Conservation (phyloP, 805 yeast species). For the Ascoidea rubescens region DNA sequence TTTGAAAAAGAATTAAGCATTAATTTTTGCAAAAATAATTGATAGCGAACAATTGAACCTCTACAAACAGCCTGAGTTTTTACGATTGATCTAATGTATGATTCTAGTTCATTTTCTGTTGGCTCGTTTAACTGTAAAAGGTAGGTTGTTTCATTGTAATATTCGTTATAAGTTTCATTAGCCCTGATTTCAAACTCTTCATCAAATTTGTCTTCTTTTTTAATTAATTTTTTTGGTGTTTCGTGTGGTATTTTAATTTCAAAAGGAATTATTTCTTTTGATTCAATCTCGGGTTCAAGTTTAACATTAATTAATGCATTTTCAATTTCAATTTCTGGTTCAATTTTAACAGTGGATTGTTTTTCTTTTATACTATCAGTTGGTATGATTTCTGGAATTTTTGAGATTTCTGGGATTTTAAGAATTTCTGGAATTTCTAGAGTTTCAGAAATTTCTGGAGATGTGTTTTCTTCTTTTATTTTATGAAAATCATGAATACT, state of each 20-base stretch:
- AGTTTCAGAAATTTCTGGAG: neutral
- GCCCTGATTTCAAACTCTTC: neutral
- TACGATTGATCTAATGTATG: slow-evolving; percentile 23
- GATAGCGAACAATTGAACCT: slow-evolving; percentile 55
- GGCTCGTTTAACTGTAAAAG: neutral
- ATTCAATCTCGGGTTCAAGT: too few relatives aligned
- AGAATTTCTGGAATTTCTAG: neutral
- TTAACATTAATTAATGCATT: too few relatives aligned
- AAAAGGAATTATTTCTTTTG: too few relatives aligned
- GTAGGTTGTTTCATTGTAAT: neutral
- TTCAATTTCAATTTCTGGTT: neutral
- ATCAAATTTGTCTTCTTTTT: neutral
- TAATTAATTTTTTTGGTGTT: too few relatives aligned
- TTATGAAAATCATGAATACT: slow-evolving; percentile 16
- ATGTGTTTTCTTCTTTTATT: slow-evolving; percentile 5
- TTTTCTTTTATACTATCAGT: too few relatives aligned
- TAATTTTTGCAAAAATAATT: slow-evolving; percentile 46
- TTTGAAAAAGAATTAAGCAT: slow-evolving; percentile 44
- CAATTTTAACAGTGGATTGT: neutral
- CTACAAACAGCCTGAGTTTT: slow-evolving; percentile 55
- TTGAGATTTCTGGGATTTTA: neutral
- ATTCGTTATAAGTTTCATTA: neutral
- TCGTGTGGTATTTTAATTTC: too few relatives aligned
- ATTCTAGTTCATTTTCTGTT: slow-evolving; percentile 9
- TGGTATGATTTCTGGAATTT: neutral